phyloP scores from a whole-genome alignment of 106 monocot genomes.

The Apostasia shenzhenica region DNA sequence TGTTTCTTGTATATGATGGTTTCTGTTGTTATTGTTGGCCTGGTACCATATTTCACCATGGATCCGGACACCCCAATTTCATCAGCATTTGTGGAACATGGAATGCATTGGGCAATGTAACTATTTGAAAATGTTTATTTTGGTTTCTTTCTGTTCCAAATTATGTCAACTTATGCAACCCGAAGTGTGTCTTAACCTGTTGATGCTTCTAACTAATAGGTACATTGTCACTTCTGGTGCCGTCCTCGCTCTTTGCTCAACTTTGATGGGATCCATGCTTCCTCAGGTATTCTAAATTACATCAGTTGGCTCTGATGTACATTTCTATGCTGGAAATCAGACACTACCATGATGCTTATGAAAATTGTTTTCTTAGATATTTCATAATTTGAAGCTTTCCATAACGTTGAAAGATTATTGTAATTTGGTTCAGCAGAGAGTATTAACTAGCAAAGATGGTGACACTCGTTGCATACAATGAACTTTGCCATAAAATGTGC shows the following conservation, averaged over 20 bases:
- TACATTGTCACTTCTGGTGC: slow-evolving; percentile 79
- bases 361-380: no score
- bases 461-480: no score
- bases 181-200: neutral
- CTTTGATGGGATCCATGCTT: slow-evolving; percentile 87
- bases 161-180: neutral
- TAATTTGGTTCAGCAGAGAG: no score
- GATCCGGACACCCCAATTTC: slow-evolving; percentile 96
- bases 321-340: neutral
- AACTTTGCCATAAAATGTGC: no score
- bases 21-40: slow-evolving; percentile 75
- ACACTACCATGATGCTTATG: no score
- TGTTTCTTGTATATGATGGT: slow-evolving; percentile 87
- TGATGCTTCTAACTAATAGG: slow-evolving; percentile 33
- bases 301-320: neutral
- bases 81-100: slow-evolving; percentile 75
- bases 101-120: slow-evolving; percentile 84
- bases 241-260: slow-evolving; percentile 81
- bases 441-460: no score
- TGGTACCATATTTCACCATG: slow-evolving; percentile 93
- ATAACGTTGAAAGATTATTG: no score
- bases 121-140: neutral
- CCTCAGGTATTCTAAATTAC: slow-evolving; percentile 57
- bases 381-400: no score
- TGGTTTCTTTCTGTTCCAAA: neutral